Evolutionary conservation across 2,329 filamentous ascomycete species (phyloP), one percentile per base, ranked within the genome.

Genomic region (Truncatella angustata): DNA sequence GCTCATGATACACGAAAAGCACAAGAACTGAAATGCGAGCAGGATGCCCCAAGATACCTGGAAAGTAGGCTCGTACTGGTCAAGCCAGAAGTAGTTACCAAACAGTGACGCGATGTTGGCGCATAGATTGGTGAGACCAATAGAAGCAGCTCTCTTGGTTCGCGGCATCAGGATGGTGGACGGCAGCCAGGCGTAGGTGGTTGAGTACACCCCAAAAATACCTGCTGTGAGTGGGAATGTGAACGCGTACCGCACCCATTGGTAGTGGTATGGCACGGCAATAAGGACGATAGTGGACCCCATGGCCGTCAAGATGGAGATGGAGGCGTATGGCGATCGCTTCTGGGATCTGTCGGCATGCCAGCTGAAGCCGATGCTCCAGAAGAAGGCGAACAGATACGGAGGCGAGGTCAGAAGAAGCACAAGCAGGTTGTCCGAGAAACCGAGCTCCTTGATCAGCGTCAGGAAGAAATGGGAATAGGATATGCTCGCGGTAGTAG

Each of bases 1-100:
- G 24, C 11, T 34, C 5, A 44, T 20, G 21, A 50, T 50, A 6
- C 24, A 50, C 21, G n/a, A 5, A 10, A 44, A 9, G 4, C 18
- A 36, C 5, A 50, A 28, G 6, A n/a, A 20, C 20, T 50, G 20
- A 28, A 51, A 46, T 11, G 46, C 51, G 18, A 53, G 32, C 16
- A 51, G 23, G 18, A 50, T 43, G 12, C 35, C 53, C 53, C 53
- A 53, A 4, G 53, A 55, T 14, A 46, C 50, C 14, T 35, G 40
- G 44, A 42, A 55, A 10, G 36, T 37, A 6, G 53, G 53, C 6
- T 37, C 50, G 28, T 55, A 55, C 37, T 44, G 20, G 14, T 55
- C 53, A 23, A 55, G 54, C 54, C 54, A 57, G 43, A 57, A 56
- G 28, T 56, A 56, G 34, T 52, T 47, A 9, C 45, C 55, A 24